These are phyloP conservation scores for Ehretia macrophylla DNA, from an alignment of 257 asterid species.

Conservation along the genomic window DNA sequence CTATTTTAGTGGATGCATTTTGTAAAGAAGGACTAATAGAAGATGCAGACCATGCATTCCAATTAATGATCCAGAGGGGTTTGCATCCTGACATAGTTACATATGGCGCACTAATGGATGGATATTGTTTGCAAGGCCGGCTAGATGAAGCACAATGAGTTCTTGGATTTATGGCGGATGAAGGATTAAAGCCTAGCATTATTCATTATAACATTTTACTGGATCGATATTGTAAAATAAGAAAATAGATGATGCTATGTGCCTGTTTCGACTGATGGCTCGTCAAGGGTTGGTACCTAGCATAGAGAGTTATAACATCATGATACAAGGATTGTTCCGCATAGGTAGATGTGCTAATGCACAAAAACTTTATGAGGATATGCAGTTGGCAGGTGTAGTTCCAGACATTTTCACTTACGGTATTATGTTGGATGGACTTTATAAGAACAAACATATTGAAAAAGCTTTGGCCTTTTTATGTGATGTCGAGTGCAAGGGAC, in stretches of 20 bases:
- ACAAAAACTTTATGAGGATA: conserved; percentile 10
- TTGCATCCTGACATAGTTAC: conserved; percentile 8
- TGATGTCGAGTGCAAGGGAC: background rate
- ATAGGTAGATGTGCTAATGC: conserved; percentile 6
- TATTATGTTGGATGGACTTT: conserved; percentile 8
- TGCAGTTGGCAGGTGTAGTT: conserved; percentile 4
- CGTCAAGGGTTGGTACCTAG: conserved; percentile 2
- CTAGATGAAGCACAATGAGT: conserved; percentile 12
- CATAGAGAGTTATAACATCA: conserved; percentile 1
- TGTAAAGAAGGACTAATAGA: conserved; percentile 4
- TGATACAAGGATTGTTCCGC: conserved; percentile 12
- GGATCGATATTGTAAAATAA: conserved; percentile 11
- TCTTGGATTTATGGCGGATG: background rate
- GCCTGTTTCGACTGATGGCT: no score
- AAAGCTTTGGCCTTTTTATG: background rate
- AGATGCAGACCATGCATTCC: background rate
- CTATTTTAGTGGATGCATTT: background rate
- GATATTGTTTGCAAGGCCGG: conserved; percentile 8
- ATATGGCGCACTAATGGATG: conserved; percentile 11
- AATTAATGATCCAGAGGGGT: conserved; percentile 1
- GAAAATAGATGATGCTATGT: background rate
- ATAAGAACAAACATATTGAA: conserved; percentile 5
- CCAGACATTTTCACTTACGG: background rate
- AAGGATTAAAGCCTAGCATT: conserved; percentile 4
- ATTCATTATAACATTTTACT: conserved; percentile 2